Conservation (phyloP, 345 rosid genomes). For the Hypericum perforatum region DNA sequence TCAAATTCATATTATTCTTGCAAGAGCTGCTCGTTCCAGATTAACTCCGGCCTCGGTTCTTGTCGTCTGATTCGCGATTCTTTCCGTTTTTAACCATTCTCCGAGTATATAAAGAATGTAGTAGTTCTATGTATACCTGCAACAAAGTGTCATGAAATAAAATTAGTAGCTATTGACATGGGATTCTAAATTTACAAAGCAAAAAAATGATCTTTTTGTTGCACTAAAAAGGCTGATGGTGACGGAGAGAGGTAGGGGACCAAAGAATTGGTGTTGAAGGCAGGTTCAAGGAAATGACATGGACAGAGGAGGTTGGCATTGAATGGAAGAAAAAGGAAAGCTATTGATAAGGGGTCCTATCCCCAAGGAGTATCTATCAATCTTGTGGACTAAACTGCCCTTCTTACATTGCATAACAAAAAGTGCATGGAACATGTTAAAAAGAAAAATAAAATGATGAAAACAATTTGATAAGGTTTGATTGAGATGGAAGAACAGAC, state of each 20-base stretch:
- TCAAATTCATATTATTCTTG: conserved; percentile 12
- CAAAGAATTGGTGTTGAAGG: background rate
- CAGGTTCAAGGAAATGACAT: conserved; percentile 6
- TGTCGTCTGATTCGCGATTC: background rate
- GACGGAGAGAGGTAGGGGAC: conserved; percentile 13
- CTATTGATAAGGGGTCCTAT: too few relatives aligned
- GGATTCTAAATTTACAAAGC: conserved; percentile 3
- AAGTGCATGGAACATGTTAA: background rate
- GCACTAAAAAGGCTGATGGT: background rate
- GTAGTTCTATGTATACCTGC: conserved; percentile 28
- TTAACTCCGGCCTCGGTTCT: conserved; percentile 21
- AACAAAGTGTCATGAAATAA: conserved; percentile 27
- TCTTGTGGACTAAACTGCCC: background rate
- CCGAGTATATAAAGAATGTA: conserved; percentile 25
- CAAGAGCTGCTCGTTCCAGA: conserved; percentile 1
- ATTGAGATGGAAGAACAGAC: background rate
- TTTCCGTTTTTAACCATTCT: background rate
- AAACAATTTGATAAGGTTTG: background rate
- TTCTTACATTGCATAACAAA: too few relatives aligned
- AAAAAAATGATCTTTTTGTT: conserved; percentile 1
- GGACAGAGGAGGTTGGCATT: conserved; percentile 9
- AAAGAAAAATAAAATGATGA: conserved; percentile 4
- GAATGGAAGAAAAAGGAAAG: background rate
- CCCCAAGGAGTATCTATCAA: background rate
- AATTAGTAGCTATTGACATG: conserved; percentile 20